Base-by-base conservation (phyloP, 306 rosid genomes). In the Macrotyloma uniflorum region DNA sequence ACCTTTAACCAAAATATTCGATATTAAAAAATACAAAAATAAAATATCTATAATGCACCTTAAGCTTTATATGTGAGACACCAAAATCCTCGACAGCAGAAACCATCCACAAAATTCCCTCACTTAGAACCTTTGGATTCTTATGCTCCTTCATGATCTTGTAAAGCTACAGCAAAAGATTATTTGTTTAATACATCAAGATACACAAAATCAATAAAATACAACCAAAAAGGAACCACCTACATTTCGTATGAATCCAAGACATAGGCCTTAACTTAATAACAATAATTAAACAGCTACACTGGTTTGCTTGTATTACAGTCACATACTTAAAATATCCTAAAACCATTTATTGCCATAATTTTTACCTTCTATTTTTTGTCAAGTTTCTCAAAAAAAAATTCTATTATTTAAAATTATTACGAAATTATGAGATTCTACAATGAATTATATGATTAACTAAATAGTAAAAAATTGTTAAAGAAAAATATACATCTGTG, bases 91-190 rank as follows among this genome's bases (percentile, higher is more conserved):
- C 99, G 7, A 93, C 90, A 9, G 97, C 99, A 46, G 98, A 90
- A 82, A 93, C 94, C 97, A 96, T 93, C 99, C 99, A 96, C 83
- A 84, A 68, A 79, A 93, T 77, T 58, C 99, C 99, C 87, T 96
- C 99, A 26, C 99, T 96, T 13, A 96, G 96, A 79, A 96, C 99
- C 90, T 91, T 96, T 1, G 99, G 99, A 83, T 96, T 96, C 91
- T 96, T 96, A 75, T 96, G 99, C 87, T 96, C 99, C 93, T 90
- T 96, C 94, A 90, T 85, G 67, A 96, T 96, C 89, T 93, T 96
- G 86, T 89, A 96, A 36, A 90, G 88, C 99, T 96, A 62, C 79
- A 84, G 42, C 5, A 46, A 57, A 38, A 74, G 51, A 43, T 40
- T 26, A 73, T 22, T 53, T 3, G 33, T 50, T 36, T 61, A 71